Evolutionary conservation across 805 yeast species (phyloP), one percentile per base, ranked within the genome.

Genomic region (Metschnikowia peoriensis): DNA sequence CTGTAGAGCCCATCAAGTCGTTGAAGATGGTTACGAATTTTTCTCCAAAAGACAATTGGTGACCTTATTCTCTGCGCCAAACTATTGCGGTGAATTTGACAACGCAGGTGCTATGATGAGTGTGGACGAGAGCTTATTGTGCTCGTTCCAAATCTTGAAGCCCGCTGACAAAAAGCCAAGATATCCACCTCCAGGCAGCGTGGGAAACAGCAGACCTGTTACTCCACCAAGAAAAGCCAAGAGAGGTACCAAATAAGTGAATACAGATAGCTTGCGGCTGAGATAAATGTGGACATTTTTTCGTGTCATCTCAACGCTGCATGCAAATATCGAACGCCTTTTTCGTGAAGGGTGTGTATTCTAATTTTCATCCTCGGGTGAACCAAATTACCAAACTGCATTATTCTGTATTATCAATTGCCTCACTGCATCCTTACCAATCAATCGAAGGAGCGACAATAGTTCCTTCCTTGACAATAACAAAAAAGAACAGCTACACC

Each of bases 31-130:
- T 61, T 93, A 94, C 73, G 98, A 93, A 77, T 93, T 93, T 69
- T 93, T 94, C 72, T 84, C 94, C 59, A 93, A 93, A 72, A 87
- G 98, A 68, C 98, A 93, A 73, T 81, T 93, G 67, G 98, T 93
- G 46, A 93, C 99, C 34, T 79, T 93, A 61, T 93, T 93, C 70
- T 85, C 94, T 50, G 99, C 99, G 52, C 99, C 99, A 63, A 94
- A 94, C 74, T 92, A 92, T 71, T 94, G 98, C 81, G 99, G 99
- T 65, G 98, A 94, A 73, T 93, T 93, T 69, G 99, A 93, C 73
- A 93, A 93, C 67, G 97, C 98, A 1, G 99, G 98, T 67, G 99
- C 99, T 41, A 94, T 94, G 98, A 93, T 93, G 99, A 85, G 96
- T 66, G 98, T 93, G 52, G 98, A 94, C 72, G 98, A 94, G 75